A percentile compares a stretch with the other conserved stretches of the same genome.
These are phyloP conservation scores for Brettanomyces naardenensis DNA, from an alignment of 805 yeast species.

Conservation along the genomic window DNA sequence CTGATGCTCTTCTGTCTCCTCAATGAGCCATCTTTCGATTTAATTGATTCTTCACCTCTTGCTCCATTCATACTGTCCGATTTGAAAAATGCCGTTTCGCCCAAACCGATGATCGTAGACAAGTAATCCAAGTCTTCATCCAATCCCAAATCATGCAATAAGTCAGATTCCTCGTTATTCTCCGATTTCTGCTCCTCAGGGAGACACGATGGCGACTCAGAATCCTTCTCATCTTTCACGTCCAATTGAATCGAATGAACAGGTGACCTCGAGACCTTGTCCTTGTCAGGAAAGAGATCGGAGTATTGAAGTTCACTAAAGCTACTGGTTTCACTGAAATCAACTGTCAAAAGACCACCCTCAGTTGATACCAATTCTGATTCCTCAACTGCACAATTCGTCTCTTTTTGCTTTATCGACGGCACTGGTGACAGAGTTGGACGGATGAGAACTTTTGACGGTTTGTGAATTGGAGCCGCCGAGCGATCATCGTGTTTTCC, in stretches of 20 bases:
- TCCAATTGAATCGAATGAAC: neutral
- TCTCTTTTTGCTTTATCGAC: too few relatives aligned
- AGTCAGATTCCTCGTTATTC: neutral
- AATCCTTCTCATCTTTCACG: neutral
- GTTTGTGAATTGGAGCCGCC: too few relatives aligned
- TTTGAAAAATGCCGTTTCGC: constrained; percentile 31
- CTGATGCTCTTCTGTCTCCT: constrained; percentile 26
- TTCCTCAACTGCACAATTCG: too few relatives aligned
- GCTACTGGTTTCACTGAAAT: neutral
- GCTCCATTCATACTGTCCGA: neutral
- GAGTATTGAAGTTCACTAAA: neutral
- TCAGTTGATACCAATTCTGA: too few relatives aligned
- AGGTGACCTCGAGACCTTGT: neutral
- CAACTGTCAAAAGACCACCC: neutral
- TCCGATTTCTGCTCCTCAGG: too few relatives aligned
- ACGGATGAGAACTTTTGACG: too few relatives aligned
- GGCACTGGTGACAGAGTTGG: too few relatives aligned
- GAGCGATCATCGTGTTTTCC: too few relatives aligned
- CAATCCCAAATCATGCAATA: neutral
- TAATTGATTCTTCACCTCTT: neutral
- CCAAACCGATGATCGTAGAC: constrained; percentile 31
- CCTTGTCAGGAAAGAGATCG: neutral
- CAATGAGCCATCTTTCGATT: constrained; percentile 16
- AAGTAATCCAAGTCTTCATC: constrained; percentile 30
- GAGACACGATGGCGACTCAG: too few relatives aligned